Evolutionary conservation across 768 basidiomycete genomes (phyloP).

Genomic region (Tricholoma sp.): DNA sequence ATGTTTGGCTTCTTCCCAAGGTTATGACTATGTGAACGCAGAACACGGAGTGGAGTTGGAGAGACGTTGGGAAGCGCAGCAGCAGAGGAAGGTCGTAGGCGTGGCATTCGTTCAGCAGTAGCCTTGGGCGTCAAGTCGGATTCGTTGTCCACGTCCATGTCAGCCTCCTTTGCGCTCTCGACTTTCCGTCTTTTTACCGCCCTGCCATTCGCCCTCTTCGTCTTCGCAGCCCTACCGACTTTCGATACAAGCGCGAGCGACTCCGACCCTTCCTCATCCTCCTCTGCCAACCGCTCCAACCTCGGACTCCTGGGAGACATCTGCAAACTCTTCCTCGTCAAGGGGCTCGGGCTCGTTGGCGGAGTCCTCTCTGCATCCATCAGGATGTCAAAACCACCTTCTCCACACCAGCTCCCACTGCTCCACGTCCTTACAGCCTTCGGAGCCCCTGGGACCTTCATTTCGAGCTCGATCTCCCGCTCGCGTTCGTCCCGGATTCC

Average conservation of each 20-base stretch:
- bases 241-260: neutral
- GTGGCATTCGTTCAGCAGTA: conserved; percentile 9
- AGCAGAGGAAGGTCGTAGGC: conserved; percentile 1
- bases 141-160: conserved; percentile 9
- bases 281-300: conserved; percentile 26
- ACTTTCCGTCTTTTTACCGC: conserved; percentile 22
- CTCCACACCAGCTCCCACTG: conserved; percentile 4
- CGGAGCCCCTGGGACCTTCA: conserved; percentile 32
- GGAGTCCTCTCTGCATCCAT: conserved; percentile 21
- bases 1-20: conserved; percentile 2
- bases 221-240: neutral
- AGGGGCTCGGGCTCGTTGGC: conserved; percentile 33
- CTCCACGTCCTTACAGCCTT: conserved; percentile 22
- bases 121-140: conserved; percentile 13
- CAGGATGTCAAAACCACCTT: conserved; percentile 8
- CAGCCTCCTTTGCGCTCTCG: conserved; percentile 10
- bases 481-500: conserved; percentile 36
- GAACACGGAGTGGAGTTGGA: conserved; percentile 10
- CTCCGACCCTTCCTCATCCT: conserved; percentile 19
- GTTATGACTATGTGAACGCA: conserved; percentile 15
- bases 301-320: conserved; percentile 19
- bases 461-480: neutral
- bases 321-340: conserved; percentile 13
- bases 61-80: neutral
- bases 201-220: conserved; percentile 11